Conservation (phyloP, 805 yeast genomes). For the Candida ponderosae region DNA sequence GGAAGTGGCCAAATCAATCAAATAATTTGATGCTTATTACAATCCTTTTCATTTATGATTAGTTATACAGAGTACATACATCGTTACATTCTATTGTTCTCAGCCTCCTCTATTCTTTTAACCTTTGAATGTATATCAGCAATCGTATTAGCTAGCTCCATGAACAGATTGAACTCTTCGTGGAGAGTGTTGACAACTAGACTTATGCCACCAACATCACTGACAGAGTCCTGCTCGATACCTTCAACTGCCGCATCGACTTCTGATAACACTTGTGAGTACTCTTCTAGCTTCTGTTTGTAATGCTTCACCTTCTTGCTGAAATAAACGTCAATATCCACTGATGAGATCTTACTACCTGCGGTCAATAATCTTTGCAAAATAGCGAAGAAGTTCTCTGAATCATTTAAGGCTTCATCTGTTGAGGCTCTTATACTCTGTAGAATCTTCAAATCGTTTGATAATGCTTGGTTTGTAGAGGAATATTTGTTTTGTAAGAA, state of each 20-base stretch:
- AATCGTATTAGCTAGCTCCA: constrained; percentile 67
- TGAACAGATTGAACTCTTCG: constrained; percentile 61
- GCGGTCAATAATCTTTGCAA: constrained; percentile 43
- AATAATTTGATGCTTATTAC: no score
- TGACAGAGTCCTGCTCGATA: constrained; percentile 41
- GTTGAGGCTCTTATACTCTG: constrained; percentile 36
- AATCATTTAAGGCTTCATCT: constrained; percentile 32
- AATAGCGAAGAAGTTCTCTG: constrained; percentile 45
- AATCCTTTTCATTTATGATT: no score
- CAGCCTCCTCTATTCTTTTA: constrained; percentile 15
- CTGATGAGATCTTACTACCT: constrained; percentile 47
- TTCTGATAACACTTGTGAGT: constrained; percentile 35
- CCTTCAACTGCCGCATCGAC: constrained; percentile 61
- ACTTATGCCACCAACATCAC: constrained; percentile 33
- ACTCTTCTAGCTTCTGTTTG: constrained; percentile 39
- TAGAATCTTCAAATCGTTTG: constrained; percentile 38
- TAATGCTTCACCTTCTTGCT: constrained; percentile 30
- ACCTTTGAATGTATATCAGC: constrained; percentile 62
- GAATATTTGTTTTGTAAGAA: constrained; percentile 54
- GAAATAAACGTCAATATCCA: constrained; percentile 52
- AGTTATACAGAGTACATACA: no score
- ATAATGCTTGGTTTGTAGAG: constrained; percentile 57
- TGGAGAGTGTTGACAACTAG: constrained; percentile 54
- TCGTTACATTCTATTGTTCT: neutral
- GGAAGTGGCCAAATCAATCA: no score